Evolutionary conservation across 352 stramenopile species (phyloP), one percentile per base, ranked within the genome.

Genomic region (Phytophthora crassamura): DNA sequence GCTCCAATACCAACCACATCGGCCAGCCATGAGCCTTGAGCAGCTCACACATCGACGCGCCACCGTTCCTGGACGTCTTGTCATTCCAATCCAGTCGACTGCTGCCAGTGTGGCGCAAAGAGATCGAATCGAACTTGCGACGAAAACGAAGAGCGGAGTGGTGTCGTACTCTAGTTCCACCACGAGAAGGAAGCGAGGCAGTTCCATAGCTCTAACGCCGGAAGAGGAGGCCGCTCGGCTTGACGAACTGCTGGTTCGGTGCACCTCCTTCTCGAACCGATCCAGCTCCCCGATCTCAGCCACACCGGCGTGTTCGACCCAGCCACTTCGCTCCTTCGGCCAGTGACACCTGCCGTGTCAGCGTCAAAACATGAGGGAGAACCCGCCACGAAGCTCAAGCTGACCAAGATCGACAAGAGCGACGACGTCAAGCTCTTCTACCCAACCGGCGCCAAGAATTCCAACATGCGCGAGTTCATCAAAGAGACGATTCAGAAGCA

Each of bases 391-490:
- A 74, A 68, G 20, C 43, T 82, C n/a, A 65, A 72, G 16, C 49
- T 75, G 0, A 61, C 47, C 7, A 82, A 75, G 34, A 43, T 82
- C 32, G 69, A 78, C 38, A 70, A 72, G 18, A 60, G 55, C 25
- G 69, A 69, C 10, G 77, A 84, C 3, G 41, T 80, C 50, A 81
- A 85, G 49, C 63, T 93, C 12, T 91, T 93, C 47, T 93, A 93
- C 45, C 75, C 84, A 8, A 86, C 77, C 0, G 84, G 84, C 0
- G 77, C 79, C 25, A 93, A 93, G 66, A 93, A 88, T 36, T 50
- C 67, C 32, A 89, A 90, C 59, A 87, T 93, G 53, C 76, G 82
- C 22, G 80, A 90, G 51, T 86, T 84, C 36, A 83, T 93, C 57
- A 73, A 87, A 33, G 78, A 89, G 50, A 89, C 73, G 2, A 76